Evolutionary conservation across 305 asterid species (phyloP).

Genomic region (Plantago coronopus): DNA sequence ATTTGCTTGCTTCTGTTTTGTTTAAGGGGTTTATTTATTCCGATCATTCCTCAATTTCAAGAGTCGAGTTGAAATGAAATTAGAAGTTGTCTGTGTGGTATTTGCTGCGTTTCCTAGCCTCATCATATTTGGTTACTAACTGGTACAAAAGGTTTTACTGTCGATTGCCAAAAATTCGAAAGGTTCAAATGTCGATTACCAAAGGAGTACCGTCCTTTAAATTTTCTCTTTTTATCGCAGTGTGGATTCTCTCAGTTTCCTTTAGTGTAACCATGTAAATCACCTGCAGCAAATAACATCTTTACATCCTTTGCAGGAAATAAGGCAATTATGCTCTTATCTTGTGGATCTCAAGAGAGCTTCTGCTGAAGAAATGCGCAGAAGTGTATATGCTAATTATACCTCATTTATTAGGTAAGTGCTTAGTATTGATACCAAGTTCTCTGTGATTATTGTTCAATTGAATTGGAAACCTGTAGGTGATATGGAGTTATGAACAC

Average conservation of each 20-base stretch:
- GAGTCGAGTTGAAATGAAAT: too few species aligned
- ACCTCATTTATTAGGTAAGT: conserved; percentile 94
- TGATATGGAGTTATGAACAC: conserved; percentile 9
- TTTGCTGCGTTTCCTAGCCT: too few species aligned
- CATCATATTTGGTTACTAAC: too few species aligned
- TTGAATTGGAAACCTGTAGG: conserved; percentile 19
- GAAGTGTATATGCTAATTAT: conserved; percentile 95
- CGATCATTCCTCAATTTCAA: too few species aligned
- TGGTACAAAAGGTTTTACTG: too few species aligned
- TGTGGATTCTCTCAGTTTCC: conserved; percentile 13
- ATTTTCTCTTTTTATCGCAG: conserved; percentile 8
- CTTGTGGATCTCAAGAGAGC: conserved; percentile 93
- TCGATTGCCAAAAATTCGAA: too few species aligned
- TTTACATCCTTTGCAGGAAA: conserved; percentile 57
- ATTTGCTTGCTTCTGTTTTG: too few species aligned
- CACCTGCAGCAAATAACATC: conserved; percentile 22
- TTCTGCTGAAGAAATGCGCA: conserved; percentile 99
- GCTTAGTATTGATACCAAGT: conserved; percentile 16
- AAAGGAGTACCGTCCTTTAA: too few species aligned
- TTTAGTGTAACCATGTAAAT: not conserved
- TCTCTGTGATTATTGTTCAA: conserved; percentile 6
- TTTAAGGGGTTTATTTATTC: too few species aligned
- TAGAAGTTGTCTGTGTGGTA: too few species aligned
- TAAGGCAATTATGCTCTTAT: conserved; percentile 85
- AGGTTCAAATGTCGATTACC: too few species aligned